Percentiles rank a stretch among this genome's conserved stretches.
Conservation (phyloP, 202 grass and related monocot genomes). For the Setaria viridis region DNA sequence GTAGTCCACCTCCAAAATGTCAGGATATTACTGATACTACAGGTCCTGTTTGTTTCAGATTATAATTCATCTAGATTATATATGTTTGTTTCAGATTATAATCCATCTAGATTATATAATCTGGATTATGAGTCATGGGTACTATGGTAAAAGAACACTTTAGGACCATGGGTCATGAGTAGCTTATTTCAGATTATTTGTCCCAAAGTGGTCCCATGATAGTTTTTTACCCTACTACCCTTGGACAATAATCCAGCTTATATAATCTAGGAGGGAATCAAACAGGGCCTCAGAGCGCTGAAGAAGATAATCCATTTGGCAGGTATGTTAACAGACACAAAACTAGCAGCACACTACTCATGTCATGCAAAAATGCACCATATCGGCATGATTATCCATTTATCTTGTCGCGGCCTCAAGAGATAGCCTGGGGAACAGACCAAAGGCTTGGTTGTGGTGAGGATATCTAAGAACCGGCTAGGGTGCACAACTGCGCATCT, state of each 20-base stretch:
- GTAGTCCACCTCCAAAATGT: neutral
- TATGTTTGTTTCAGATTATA: too few species aligned
- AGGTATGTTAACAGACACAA: neutral
- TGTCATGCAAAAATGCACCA: conserved; percentile 1
- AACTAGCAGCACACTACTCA: neutral
- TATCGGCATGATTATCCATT: neutral
- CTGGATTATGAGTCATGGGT: too few species aligned
- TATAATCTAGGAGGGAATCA: too few species aligned
- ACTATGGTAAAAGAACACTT: too few species aligned
- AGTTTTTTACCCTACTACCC: too few species aligned
- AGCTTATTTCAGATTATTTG: too few species aligned
- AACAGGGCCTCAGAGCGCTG: neutral
- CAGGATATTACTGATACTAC: too few species aligned
- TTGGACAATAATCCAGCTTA: too few species aligned
- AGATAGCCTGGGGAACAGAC: neutral
- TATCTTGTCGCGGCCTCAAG: neutral
- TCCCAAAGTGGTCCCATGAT: too few species aligned
- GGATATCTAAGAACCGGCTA: neutral
- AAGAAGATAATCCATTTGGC: neutral
- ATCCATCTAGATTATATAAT: too few species aligned
- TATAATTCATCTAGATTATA: too few species aligned
- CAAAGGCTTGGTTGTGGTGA: neutral
- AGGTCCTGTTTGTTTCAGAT: neutral
- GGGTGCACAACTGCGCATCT: neutral
- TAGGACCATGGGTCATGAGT: too few species aligned